Percentiles rank a stretch among this genome's conserved stretches.
Conservation (phyloP, 148 eudicot genomes). For the Fagopyrum homotropicum region DNA sequence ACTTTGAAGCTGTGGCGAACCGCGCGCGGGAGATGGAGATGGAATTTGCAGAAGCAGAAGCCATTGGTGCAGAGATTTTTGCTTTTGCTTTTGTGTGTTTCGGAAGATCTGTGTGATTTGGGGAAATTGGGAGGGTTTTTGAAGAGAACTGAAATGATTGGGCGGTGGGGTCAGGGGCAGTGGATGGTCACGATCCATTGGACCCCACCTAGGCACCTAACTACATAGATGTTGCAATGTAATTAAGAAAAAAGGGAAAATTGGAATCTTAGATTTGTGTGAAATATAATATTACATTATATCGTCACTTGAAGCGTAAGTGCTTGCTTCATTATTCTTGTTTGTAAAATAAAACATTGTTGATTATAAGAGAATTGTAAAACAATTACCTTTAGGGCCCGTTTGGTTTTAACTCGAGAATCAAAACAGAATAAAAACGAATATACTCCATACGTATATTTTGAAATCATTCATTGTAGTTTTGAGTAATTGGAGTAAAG, state of each 20-base stretch:
- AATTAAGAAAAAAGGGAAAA: background rate
- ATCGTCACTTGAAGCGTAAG: background rate
- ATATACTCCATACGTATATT: too few relatives aligned
- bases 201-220: too few relatives aligned
- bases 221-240: background rate
- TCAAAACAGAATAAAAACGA: too few relatives aligned
- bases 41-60: background rate
- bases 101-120: background rate
- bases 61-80: background rate
- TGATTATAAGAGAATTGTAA: too few relatives aligned
- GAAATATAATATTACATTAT: background rate
- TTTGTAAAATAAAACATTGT: too few relatives aligned
- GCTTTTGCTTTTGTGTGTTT: background rate
- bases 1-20: background rate
- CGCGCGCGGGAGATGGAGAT: background rate
- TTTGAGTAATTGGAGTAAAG: too few relatives aligned
- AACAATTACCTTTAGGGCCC: too few relatives aligned
- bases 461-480: too few relatives aligned
- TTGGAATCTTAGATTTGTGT: conserved; percentile 6
- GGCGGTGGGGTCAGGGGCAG: background rate
- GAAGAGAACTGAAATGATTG: background rate
- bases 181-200: background rate
- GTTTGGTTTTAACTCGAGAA: too few relatives aligned
- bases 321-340: background rate
- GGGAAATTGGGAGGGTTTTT: background rate